Evolutionary conservation across 257 asterid species (phyloP).

Genomic region (Solanum habrochaites): DNA sequence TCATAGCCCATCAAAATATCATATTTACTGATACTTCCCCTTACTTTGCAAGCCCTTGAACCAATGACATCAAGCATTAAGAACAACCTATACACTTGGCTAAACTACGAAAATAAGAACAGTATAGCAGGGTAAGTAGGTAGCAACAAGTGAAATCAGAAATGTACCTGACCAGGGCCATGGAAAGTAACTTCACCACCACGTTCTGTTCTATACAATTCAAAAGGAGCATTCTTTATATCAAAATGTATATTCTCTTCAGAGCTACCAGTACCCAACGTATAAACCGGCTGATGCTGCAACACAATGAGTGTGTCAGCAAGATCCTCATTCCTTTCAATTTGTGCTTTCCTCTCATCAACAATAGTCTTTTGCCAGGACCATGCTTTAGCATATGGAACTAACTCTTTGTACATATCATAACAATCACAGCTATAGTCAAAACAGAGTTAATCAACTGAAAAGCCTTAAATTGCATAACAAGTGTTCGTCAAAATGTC

Average conservation of each 20-base stretch:
- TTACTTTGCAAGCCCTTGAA: not conserved
- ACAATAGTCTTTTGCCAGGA: conserved; percentile 78
- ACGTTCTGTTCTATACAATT: conserved; percentile 66
- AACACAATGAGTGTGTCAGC: conserved; percentile 55
- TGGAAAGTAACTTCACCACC: conserved; percentile 98
- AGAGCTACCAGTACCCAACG: conserved; percentile 74
- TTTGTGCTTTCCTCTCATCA: conserved; percentile 28
- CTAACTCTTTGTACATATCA: conserved; percentile 51
- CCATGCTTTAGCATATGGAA: conserved; percentile 80
- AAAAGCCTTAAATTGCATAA: not conserved
- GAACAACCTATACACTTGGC: not conserved
- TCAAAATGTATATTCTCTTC: conserved; percentile 59
- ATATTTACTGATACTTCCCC: not conserved
- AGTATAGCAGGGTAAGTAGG: not conserved
- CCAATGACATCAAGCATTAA: not conserved
- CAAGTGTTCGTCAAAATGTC: not conserved
- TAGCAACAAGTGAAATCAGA: not conserved
- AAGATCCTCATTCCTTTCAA: conserved; percentile 33
- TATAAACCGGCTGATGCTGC: conserved; percentile 87
- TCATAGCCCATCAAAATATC: not conserved
- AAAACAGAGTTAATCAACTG: not conserved
- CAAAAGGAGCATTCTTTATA: conserved; percentile 40
- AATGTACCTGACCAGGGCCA: conserved; percentile 91
- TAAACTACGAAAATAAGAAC: no score
- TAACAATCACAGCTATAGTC: conserved; percentile 41